Conservation (phyloP, 2,329 filamentous ascomycete genomes). For the Neofusicoccum ribis region DNA sequence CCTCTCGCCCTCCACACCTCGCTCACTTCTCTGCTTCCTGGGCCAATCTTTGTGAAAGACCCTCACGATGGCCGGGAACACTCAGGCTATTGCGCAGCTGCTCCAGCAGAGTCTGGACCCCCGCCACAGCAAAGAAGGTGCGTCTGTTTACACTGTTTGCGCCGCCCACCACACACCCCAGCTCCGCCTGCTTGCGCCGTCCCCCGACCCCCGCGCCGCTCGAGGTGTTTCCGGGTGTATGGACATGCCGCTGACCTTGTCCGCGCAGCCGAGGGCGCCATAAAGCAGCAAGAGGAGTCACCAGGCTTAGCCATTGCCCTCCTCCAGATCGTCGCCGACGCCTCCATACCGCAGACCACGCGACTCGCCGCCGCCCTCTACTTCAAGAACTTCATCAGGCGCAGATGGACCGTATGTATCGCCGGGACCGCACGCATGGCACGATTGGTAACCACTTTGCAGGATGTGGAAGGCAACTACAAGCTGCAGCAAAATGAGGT, state of each 20-base stretch:
- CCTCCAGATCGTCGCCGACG: constrained; percentile 84
- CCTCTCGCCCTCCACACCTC: neutral
- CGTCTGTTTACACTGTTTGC: constrained; percentile 33
- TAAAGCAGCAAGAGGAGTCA: constrained; percentile 77
- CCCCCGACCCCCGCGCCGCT: neutral
- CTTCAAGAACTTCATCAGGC: constrained; percentile 98
- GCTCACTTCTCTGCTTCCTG: neutral
- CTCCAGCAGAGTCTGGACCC: constrained; percentile 90
- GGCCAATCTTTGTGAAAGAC: constrained; percentile 9
- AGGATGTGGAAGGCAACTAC: constrained; percentile 92
- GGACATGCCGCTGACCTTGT: constrained; percentile 25
- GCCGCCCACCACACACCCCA: neutral
- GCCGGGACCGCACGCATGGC: neutral
- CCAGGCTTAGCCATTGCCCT: constrained; percentile 83
- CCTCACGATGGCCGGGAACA: constrained; percentile 58
- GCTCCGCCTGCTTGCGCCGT: constrained; percentile 11
- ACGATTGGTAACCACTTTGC: constrained; percentile 20
- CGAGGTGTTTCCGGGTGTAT: neutral
- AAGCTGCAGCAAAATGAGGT: constrained; percentile 84
- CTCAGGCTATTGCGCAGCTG: constrained; percentile 72
- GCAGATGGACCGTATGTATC: constrained; percentile 76
- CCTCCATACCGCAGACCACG: constrained; percentile 70
- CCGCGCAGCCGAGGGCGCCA: constrained; percentile 72
- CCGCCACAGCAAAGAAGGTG: constrained; percentile 85
- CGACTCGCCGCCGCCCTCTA: constrained; percentile 85